Base-by-base conservation (phyloP, 2,329 filamentous ascomycete species). In the Paracamarosporium sp. region DNA sequence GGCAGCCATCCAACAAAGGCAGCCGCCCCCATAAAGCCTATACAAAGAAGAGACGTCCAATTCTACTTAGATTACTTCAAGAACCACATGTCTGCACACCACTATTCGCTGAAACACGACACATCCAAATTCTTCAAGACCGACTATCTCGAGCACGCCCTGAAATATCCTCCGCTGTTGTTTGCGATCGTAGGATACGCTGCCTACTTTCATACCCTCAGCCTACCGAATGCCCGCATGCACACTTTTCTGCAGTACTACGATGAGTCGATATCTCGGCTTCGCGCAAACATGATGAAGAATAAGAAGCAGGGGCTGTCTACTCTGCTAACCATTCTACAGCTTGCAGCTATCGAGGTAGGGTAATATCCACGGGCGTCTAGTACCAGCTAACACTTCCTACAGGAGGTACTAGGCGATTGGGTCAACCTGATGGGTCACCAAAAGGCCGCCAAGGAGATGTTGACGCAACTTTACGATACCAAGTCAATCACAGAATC, bases 401-500 rank as follows among this genome's bases (percentile, higher is more conserved):
- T 50, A 50, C 68, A 97, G 92, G 95, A 98, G 78, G 96, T 93
- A 68, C 83, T 98, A 44, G 95, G 95, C 12, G 95, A 99, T 73
- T 98, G 93, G 93, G 87, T 96, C 52, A 97, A 96, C 68, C 82
- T 98, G 15, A 89, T 95, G 77, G 91, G 93, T 22, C 95, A 98
- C 73, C 93, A 97, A 74, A 92, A 90, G 72, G 95, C 94, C 11
- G 95, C 95, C 0, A 87, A 90, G 70, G 87, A 92, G 62, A 89
- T 98, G 67, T 80, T 98, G 44, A 90, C 85, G 1, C 86, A 89
- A 41, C 79, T 97, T 0, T 93, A 92, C 72, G 92, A 88, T 0
- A 91, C 92, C 0, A 82, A 93, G 60, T 90, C 87, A 0, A 87
- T 91, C 41, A 87, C 89, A 79, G 82, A 90, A 62, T 90, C 89